Evolutionary conservation across 1,284 basidiomycete species (phyloP).

Genomic region (Malassezia dermatis): DNA sequence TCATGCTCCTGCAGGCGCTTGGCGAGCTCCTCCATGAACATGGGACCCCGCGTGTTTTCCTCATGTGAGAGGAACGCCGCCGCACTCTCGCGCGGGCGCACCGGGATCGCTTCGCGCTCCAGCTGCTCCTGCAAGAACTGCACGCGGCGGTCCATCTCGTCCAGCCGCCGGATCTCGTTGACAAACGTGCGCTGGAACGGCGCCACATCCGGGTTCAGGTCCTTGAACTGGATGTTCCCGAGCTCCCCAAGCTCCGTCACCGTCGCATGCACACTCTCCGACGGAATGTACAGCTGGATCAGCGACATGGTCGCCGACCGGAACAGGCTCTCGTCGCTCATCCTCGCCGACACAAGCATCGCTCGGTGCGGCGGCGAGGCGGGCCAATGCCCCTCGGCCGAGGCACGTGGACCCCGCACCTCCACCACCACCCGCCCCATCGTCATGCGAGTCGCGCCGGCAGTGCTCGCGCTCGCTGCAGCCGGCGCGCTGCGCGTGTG

Average conservation of each 20-base stretch:
- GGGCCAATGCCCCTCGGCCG: conserved; percentile 7
- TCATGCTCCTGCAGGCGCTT: conserved; percentile 80
- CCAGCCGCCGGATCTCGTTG: conserved; percentile 81
- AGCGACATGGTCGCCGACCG: conserved; percentile 64
- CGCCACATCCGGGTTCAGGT: conserved; percentile 87
- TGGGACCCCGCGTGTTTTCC: conserved; percentile 60
- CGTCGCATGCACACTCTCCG: conserved; percentile 92
- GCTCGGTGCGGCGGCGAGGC: background rate
- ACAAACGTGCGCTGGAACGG: conserved; percentile 98
- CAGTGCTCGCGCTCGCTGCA: background rate
- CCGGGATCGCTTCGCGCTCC: conserved; percentile 65
- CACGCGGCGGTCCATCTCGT: conserved; percentile 88
- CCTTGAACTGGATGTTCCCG: conserved; percentile 93
- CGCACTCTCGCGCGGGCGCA: conserved; percentile 51
- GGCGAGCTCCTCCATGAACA: conserved; percentile 86
- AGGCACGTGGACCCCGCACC: conserved; percentile 7
- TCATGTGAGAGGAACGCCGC: conserved; percentile 35
- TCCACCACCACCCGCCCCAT: conserved; percentile 1
- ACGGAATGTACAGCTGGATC: conserved; percentile 93
- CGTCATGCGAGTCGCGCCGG: background rate
- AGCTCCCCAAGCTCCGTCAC: conserved; percentile 90
- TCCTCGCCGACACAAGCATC: background rate
- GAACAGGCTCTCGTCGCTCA: conserved; percentile 38
- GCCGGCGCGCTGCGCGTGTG: conserved; percentile 7
- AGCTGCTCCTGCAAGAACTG: conserved; percentile 83